These are phyloP conservation scores for Trichophyton schoenleinii DNA, from an alignment of 2,329 filamentous ascomycete genomes.

Conservation along the genomic window DNA sequence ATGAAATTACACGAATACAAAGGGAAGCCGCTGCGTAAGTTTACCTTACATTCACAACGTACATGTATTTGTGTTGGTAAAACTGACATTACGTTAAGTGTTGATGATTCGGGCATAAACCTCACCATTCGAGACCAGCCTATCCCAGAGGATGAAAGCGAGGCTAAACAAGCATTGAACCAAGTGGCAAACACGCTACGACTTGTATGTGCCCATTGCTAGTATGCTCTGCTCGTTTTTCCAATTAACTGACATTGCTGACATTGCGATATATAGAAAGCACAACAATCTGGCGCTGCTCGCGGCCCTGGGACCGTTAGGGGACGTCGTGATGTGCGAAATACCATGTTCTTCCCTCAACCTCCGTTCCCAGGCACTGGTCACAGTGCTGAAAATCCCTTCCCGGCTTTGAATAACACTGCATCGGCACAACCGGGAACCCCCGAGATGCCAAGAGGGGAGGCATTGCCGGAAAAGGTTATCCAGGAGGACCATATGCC, in stretches of 20 bases:
- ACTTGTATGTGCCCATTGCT: constrained; percentile 22
- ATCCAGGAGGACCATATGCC: constrained; percentile 57
- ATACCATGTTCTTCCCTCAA: constrained; percentile 69
- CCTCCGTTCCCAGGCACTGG: constrained; percentile 27
- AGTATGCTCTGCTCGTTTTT: background rate
- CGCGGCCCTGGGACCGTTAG: constrained; percentile 65
- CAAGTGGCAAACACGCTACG: constrained; percentile 39
- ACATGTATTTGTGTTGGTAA: background rate
- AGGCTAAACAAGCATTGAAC: constrained; percentile 37
- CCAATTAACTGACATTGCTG: constrained; percentile 16
- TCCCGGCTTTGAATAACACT: constrained; percentile 13
- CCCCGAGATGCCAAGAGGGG: constrained; percentile 24
- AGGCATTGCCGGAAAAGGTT: constrained; percentile 38
- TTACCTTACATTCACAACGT: constrained; percentile 3
- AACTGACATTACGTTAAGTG: background rate
- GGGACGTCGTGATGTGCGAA: constrained; percentile 80
- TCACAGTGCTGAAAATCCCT: constrained; percentile 1
- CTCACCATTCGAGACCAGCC: constrained; percentile 38
- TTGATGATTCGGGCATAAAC: constrained; percentile 34
- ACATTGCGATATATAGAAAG: constrained; percentile 24
- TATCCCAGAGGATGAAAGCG: constrained; percentile 38
- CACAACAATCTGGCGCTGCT: constrained; percentile 42
- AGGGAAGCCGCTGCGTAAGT: constrained; percentile 30
- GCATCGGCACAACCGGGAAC: constrained; percentile 19
- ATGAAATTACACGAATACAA: constrained; percentile 34